phyloP scores from a whole-genome alignment of 768 basidiomycete genomes.

The Tephrocybe sp. region DNA sequence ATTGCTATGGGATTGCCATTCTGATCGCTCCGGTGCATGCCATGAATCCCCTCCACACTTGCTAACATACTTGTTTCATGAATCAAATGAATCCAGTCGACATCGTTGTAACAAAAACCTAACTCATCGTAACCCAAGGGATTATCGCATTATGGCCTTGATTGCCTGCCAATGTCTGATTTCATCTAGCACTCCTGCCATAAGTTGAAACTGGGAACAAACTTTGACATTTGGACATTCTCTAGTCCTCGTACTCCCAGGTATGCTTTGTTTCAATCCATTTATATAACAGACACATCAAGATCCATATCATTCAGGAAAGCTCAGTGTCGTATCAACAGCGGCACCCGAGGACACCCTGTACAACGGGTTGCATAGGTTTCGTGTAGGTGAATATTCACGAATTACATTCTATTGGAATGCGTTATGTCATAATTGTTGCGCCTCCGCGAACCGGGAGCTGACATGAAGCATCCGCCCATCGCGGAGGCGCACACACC shows the following conservation, averaged over 20 bases:
- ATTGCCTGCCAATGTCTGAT: background rate
- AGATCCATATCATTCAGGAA: background rate
- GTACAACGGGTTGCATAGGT: slow-evolving; percentile 3
- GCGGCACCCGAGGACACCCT: background rate
- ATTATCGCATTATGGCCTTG: too few relatives aligned
- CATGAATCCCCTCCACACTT: background rate
- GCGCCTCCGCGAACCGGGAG: slow-evolving; percentile 3
- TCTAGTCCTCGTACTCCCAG: background rate
- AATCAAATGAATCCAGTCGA: background rate
- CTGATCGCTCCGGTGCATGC: background rate
- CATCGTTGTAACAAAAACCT: background rate
- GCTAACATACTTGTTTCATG: background rate
- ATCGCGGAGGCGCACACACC: slow-evolving; percentile 3
- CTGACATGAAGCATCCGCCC: slow-evolving; percentile 1
- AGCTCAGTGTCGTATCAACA: background rate
- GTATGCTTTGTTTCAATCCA: background rate
- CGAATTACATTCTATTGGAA: background rate
- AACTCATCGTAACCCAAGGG: background rate
- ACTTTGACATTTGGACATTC: background rate
- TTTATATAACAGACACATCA: background rate
- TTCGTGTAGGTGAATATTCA: background rate
- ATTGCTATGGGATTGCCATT: background rate
- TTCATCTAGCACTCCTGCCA: slow-evolving; percentile 1
- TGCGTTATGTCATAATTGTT: background rate
- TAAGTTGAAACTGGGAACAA: slow-evolving; percentile 1